Conservation (phyloP, 2,329 filamentous ascomycete genomes). For the Alternaria atra region DNA sequence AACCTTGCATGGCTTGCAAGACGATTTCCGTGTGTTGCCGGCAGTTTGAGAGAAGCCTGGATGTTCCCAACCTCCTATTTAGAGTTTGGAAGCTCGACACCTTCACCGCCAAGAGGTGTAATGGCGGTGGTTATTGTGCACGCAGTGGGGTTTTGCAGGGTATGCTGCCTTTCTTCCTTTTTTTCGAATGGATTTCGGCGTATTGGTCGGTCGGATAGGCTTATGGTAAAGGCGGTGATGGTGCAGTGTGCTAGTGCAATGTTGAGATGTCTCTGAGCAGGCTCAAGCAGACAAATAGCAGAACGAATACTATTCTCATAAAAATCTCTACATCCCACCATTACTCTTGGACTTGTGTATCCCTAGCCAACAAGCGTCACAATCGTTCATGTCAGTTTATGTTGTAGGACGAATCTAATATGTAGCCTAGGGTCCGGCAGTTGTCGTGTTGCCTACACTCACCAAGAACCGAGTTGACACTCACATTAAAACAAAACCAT, state of each 20-base stretch:
- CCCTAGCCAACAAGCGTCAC: neutral
- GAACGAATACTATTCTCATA: neutral
- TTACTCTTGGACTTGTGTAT: neutral
- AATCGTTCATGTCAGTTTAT: neutral
- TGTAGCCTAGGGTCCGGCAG: neutral
- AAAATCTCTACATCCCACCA: neutral
- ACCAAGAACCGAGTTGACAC: neutral
- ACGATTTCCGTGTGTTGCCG: neutral
- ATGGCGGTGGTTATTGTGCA: neutral
- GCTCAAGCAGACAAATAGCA: neutral
- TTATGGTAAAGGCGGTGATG: neutral
- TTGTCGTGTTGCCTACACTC: neutral
- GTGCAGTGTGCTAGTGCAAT: neutral
- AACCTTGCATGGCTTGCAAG: neutral
- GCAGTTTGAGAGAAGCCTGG: neutral
- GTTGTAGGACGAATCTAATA: neutral
- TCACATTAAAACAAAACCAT: neutral
- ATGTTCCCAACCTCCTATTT: neutral
- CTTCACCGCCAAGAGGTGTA: neutral
- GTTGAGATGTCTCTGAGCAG: neutral
- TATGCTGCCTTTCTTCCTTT: neutral
- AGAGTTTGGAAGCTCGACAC: neutral
- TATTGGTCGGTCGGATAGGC: neutral
- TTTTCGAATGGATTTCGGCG: neutral
- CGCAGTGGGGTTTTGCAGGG: neutral